Conservation (phyloP, 257 asterid species). For the Salvia hispanica region DNA sequence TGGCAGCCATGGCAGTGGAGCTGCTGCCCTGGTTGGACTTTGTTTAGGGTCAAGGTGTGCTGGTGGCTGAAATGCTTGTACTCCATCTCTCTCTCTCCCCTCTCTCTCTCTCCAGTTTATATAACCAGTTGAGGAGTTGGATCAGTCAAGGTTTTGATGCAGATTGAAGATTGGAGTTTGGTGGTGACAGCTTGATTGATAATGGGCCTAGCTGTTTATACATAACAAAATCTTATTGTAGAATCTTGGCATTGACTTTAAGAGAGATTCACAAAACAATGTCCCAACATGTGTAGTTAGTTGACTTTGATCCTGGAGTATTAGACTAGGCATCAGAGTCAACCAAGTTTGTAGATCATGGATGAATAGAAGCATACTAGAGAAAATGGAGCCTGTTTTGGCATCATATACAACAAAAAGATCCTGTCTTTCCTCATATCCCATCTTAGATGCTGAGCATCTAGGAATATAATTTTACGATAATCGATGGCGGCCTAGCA, state of each 20-base stretch:
- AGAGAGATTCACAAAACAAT: neutral
- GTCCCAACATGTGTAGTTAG: conserved; percentile 12
- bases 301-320: conserved; percentile 33
- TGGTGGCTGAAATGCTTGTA: conserved; percentile 70
- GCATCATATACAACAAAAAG: neutral
- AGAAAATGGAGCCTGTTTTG: neutral
- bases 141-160: conserved; percentile 26
- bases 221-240: neutral
- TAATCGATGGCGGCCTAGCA: neutral
- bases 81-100: conserved; percentile 34
- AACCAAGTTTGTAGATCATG: conserved; percentile 7
- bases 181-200: conserved; percentile 14
- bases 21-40: conserved; percentile 48
- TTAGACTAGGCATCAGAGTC: conserved; percentile 21
- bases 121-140: conserved; percentile 9
- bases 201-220: neutral
- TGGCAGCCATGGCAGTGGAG: conserved; percentile 60
- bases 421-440: neutral
- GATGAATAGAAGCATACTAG: neutral
- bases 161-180: conserved; percentile 15
- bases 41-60: conserved; percentile 52
- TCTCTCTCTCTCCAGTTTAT: neutral
- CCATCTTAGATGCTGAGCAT: neutral
- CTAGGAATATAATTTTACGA: neutral
- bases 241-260: conserved; percentile 36